Base-by-base conservation (phyloP, 306 rosid genomes). In the Boehmeria nivea region DNA sequence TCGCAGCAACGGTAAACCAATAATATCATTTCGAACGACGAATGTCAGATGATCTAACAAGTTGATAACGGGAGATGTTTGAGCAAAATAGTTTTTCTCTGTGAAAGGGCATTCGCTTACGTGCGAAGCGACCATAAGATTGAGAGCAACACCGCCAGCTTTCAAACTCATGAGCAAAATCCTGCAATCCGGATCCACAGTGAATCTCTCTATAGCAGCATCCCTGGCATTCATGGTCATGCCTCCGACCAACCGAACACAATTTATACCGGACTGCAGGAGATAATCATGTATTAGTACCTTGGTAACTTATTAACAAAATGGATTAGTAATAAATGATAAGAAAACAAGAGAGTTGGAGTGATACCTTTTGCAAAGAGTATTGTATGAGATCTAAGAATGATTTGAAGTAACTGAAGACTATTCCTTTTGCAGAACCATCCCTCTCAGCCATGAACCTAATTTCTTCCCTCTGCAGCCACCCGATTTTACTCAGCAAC, bases 111-210 rank as follows among this genome's bases (percentile, higher is more conserved):
- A 7, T 61, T 44, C 57, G 33, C 87, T 81, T 65, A 86, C 97
- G 67, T 89, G 86, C 16, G 97, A 90, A 33, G 97, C 95, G 11
- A 84, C 78, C 0, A 90, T 84, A 70, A 90, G 84, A 82, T 90
- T 90, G 59, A 86, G 94, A 34, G 94, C 97, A 66, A 90, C 80
- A 15, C 97, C 97, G 17, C 97, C 97, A 2, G 94, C 94, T 68
- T 90, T 90, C 88, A 90, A 78, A 74, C 95, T 90, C 95, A 86
- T 86, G 49, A 90, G 89, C 75, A 90, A 90, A 67, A 90, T 80
- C 75, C 60, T 82, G 82, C 94, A 90, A 43, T 82, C 95, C 15
- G 95, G 84, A 44, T 86, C 95, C 4, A 81, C 88, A 11, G 74
- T 78, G 54, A 90, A 84, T 63, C 64, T 84, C 70, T 70, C 78